phyloP scores from a whole-genome alignment of 768 basidiomycete genomes.

The Leccinum ochraceum region DNA sequence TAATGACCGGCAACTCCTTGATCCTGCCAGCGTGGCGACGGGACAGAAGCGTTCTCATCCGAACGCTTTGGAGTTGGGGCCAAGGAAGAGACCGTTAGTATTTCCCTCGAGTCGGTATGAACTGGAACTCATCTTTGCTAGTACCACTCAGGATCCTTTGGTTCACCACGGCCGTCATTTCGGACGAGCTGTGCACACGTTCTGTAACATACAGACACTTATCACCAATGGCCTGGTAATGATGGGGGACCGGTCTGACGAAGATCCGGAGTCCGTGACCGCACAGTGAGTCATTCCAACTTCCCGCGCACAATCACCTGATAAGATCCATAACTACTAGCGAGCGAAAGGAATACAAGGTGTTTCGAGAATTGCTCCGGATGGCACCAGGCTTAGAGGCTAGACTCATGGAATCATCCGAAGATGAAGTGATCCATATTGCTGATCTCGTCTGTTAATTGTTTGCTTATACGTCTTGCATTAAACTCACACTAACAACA shows the following conservation, averaged over 20 bases:
- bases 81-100: neutral
- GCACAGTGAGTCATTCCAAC: neutral
- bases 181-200: neutral
- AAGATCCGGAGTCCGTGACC: neutral
- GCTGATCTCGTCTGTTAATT: neutral
- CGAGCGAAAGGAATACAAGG: neutral
- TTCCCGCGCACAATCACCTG: too few relatives aligned
- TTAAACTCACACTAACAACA: too few relatives aligned
- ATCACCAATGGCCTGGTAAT: neutral
- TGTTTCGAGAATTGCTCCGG: neutral
- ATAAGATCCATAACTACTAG: neutral
- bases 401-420: neutral
- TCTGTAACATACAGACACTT: neutral
- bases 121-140: neutral
- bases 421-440: neutral
- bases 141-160: neutral
- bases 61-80: neutral
- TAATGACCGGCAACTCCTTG: neutral
- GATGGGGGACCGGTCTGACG: neutral
- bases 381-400: neutral
- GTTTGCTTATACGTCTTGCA: too few relatives aligned
- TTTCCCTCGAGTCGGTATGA: neutral
- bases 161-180: neutral
- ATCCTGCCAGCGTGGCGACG: neutral
- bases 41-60: neutral